Evolutionary conservation across 352 stramenopile species (phyloP).

Genomic region (Phytophthora quininea): DNA sequence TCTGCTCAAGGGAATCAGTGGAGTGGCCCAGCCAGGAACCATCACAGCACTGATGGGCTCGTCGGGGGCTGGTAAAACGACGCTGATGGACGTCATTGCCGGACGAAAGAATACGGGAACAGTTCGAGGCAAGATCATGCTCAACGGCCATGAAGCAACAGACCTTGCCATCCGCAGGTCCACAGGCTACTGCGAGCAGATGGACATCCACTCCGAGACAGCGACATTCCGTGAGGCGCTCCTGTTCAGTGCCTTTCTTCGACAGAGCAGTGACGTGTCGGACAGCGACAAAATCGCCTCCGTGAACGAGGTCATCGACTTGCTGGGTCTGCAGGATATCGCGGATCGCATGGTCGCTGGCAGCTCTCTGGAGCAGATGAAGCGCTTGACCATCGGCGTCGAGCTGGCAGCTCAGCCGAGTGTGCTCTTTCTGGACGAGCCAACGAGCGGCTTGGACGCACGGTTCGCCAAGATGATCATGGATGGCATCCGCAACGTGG

Average conservation of each 20-base stretch:
- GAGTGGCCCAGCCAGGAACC: slow-evolving; percentile 38
- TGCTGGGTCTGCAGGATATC: slow-evolving; percentile 27
- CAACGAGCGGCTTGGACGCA: slow-evolving; percentile 66
- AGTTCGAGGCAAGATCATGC: slow-evolving; percentile 68
- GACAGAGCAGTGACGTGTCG: slow-evolving; percentile 27
- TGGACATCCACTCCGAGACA: slow-evolving; percentile 32
- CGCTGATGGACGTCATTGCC: slow-evolving; percentile 91
- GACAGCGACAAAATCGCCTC: slow-evolving; percentile 16
- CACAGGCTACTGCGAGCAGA: slow-evolving; percentile 31
- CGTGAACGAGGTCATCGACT: slow-evolving; percentile 24
- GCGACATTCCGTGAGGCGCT: slow-evolving; percentile 89
- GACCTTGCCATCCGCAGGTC: slow-evolving; percentile 25
- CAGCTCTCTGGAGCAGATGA: slow-evolving; percentile 33
- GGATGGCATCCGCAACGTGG: slow-evolving; percentile 75
- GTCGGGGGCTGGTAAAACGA: slow-evolving; percentile 42
- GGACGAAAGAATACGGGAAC: slow-evolving; percentile 81
- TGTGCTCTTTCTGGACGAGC: slow-evolving; percentile 32
- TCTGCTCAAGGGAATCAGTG: slow-evolving; percentile 43
- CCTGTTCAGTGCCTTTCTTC: slow-evolving; percentile 78
- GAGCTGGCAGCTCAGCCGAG: slow-evolving; percentile 70
- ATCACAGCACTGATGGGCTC: slow-evolving; percentile 56
- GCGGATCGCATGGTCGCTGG: slow-evolving; percentile 31
- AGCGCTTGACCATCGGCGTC: slow-evolving; percentile 39
- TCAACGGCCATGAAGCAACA: slow-evolving; percentile 77
- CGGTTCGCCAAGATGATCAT: slow-evolving; percentile 75